These are phyloP conservation scores for Phytophthora syringae DNA, from an alignment of 352 stramenopile species.

Conservation along the genomic window DNA sequence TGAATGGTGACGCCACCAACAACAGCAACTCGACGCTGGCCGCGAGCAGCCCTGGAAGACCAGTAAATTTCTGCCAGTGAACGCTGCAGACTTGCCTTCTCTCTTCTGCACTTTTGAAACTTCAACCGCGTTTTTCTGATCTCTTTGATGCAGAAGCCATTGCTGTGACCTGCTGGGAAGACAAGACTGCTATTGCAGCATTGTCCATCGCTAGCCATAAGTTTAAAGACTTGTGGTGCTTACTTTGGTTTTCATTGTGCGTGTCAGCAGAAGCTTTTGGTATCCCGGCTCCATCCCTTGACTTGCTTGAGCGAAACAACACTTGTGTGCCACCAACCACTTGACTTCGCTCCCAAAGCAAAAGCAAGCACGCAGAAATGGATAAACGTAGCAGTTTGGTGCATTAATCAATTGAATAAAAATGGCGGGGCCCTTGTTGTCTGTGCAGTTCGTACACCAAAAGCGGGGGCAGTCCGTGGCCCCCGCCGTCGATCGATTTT, in stretches of 20 bases:
- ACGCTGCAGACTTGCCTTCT: background rate
- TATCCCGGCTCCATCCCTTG: too few species aligned
- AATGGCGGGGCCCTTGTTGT: slow-evolving; percentile 7
- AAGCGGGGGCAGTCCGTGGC: slow-evolving; percentile 5
- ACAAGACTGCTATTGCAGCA: background rate
- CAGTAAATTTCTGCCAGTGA: background rate
- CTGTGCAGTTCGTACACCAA: slow-evolving; percentile 10
- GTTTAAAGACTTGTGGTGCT: background rate
- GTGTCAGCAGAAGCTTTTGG: too few species aligned
- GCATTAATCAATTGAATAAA: slow-evolving; percentile 26
- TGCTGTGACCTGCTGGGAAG: background rate
- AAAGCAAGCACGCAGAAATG: background rate
- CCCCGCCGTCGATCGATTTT: slow-evolving; percentile 6
- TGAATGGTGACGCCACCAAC: slow-evolving; percentile 1
- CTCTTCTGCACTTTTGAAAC: background rate
- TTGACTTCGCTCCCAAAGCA: too few species aligned
- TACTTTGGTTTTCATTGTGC: too few species aligned
- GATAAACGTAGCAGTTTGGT: slow-evolving; percentile 10
- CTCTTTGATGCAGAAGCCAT: background rate
- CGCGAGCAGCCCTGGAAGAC: background rate
- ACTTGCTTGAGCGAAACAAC: too few species aligned
- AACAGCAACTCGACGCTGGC: background rate
- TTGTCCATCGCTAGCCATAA: background rate
- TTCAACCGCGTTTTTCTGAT: background rate
- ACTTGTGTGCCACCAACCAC: too few species aligned